These are phyloP conservation scores for Neurospora hispaniola DNA, from an alignment of 495 filamentous ascomycete species.

Conservation along the genomic window DNA sequence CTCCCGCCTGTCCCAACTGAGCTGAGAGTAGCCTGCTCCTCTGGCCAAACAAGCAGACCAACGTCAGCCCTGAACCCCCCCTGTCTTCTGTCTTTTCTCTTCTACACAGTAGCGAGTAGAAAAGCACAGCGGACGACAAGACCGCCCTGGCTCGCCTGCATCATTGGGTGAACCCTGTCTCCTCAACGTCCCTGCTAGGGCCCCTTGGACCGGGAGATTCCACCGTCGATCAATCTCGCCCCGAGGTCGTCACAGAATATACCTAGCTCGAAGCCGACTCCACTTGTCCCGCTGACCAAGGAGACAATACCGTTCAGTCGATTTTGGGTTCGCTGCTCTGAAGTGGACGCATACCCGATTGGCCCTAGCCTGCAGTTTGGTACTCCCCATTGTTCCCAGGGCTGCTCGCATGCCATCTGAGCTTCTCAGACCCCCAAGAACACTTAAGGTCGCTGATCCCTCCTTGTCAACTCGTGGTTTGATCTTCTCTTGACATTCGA, in stretches of 20 bases:
- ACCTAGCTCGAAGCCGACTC: constrained; percentile 27
- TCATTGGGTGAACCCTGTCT: constrained; percentile 24
- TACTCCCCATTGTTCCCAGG: constrained; percentile 13
- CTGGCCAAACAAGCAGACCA: constrained; percentile 1
- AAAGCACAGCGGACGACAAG: background rate
- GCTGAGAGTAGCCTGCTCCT: constrained; percentile 7
- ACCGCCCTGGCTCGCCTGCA: constrained; percentile 11
- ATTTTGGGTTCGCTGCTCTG: constrained; percentile 12
- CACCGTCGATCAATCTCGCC: constrained; percentile 36
- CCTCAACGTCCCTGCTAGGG: constrained; percentile 14
- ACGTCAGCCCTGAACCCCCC: constrained; percentile 24
- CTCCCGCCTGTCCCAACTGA: constrained; percentile 4
- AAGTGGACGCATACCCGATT: constrained; percentile 28
- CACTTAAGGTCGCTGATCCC: constrained; percentile 77
- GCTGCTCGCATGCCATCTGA: constrained; percentile 28
- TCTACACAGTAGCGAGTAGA: background rate
- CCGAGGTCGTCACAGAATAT: constrained; percentile 33
- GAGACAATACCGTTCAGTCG: constrained; percentile 33
- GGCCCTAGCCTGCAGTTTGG: constrained; percentile 20
- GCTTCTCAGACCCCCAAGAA: constrained; percentile 31
- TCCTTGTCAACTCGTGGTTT: constrained; percentile 35
- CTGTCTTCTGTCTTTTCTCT: constrained; percentile 1
- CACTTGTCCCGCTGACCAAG: constrained; percentile 34
- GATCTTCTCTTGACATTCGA: constrained; percentile 28
- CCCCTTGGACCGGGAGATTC: constrained; percentile 28